Evolutionary conservation across 805 yeast genomes (phyloP), one percentile per base, ranked within the genome.

Genomic region (Metschnikowia drakensbergensis): DNA sequence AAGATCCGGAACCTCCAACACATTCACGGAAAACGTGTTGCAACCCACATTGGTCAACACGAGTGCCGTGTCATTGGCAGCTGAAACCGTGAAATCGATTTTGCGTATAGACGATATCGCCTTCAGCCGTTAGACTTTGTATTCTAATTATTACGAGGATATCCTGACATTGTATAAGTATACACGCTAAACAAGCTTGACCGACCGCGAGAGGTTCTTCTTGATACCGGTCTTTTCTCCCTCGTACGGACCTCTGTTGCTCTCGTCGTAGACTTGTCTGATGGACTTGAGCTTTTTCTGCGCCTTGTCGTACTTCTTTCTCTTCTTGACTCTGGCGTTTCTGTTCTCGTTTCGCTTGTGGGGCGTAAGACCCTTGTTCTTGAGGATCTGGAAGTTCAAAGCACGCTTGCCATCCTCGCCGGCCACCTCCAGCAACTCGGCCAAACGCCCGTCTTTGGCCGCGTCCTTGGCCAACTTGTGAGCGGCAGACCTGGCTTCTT

Each of bases 191-290:
- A 39, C 41, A 32, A 90, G 83, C 67, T 85, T 87, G 62, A 88
- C 90, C 60, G 96, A 84, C 68, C 88, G 85, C n/a, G 96, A 77
- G 45, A 92, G 65, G 57, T 89, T 89, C 81, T 94, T 92, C 77
- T 90, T 90, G 65, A 94, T 94, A 88, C 99, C 99, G 17, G 97
- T 90, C 73, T 82, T 79, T 67, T 94, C 99, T 69, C 99, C 99
- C 54, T 79, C 84, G 67, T 94, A 94, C 2, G 96, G 84, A 28
- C 77, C 76, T 42, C 55, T 60, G 54, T 89, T 86, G 53, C 80
- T 74, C 45, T 81, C 88, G 58, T 84, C 79, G 75, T 85, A 90
- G n/a, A 90, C 97, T 47, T 88, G 88, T 67, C 96, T 85, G 55
- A 88, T 86, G 46, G 96, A 86, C 63, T 84, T 83, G 68, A 94